Evolutionary conservation across 805 yeast genomes (phyloP), one percentile per base, ranked within the genome.

Genomic region (Starmerella davenportii): DNA sequence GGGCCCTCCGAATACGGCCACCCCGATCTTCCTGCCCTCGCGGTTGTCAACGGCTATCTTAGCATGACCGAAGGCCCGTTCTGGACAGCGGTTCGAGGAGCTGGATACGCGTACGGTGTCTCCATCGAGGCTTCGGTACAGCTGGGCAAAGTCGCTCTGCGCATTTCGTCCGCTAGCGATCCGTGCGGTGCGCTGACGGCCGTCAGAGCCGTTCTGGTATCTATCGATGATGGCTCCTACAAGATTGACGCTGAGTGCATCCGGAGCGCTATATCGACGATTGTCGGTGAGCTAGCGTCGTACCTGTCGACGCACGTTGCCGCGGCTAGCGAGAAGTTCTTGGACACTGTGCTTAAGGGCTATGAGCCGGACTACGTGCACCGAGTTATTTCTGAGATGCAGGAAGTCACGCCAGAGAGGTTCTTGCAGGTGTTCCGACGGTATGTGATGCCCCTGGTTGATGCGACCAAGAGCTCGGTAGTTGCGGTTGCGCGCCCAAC

Each of bases 11-110:
- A 62, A 40, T 74, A 68, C 46, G 49, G 56, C 13, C 65, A 72
- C 35, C 61, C 64, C 17, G 94, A 85, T 48, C 63, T 74, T 23
- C 74, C 78, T 37, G 76, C 75, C 20, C 64, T 87, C 30, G 68
- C 76, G 0, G 65, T 85, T 21, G 80, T 84, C 5, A 67, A 77
- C 5, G 84, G 79, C 39, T 78, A 74, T 50, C 62, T 90, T 40
- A 79, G 76, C 46, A 78, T 82, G 28, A 82, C 81, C 16, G 98
- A 90, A 56, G 98, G 98, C 2, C 98, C 96, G 27, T 76, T 87
- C 45, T 87, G 96, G 95, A 70, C 81, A 51, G 94, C 92, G 40
- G 79, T 90, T 25, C 71, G 98, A 59, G 98, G 98, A 30, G 69
- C 84, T 1, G 98, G 98, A 2, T 62, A 80, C 32, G 95, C 95